Evolutionary conservation across 2,329 filamentous ascomycete species (phyloP), one percentile per base, ranked within the genome.

Genomic region (Aspergillus sp.): DNA sequence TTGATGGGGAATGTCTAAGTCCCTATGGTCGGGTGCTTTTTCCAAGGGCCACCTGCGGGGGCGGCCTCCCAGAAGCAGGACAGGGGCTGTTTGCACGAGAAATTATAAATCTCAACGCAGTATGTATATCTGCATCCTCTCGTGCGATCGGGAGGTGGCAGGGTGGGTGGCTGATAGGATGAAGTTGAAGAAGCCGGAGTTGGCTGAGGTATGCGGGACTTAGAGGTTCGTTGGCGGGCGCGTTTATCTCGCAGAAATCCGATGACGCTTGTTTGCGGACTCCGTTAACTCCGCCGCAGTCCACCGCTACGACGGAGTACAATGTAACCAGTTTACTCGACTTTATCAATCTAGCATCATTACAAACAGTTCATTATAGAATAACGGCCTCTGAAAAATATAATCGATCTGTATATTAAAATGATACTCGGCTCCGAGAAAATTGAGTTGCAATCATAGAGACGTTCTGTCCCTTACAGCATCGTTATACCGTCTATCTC

Each of bases 401-500:
- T 37, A 37, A 37, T 37, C n/a, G 14, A 37, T 40, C 23, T 50
- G 27, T 40, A 41, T 55, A 47, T 55, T 19, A 33, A 49, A 48
- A 53, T 25, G 40, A 23, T 21, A 48, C 17, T 50, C n/a, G 33
- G 37, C 21, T 44, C 50, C 33, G 41, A 44, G 49, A 48, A 52
- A 11, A 37, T 37, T 44, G 35, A 41, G 46, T 53, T 60, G 25
- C 37, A 56, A 54, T 52, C 56, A 46, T 57, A 40, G 31, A 47
- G 37, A 46, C 40, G 51, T 51, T 35, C 35, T 14, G 25, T 59
- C 53, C 49, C 51, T 54, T 48, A 25, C 43, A 37, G 43, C 27
- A 57, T 57, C 55, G 43, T 55, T 41, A 54, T 58, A 55, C 56
- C 51, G 51, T 58, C 56, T 58, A 58, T 58, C 45, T 60, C 51